These are phyloP conservation scores for Clonostachys chloroleuca DNA, from an alignment of 2,329 filamentous ascomycete genomes.

Conservation along the genomic window DNA sequence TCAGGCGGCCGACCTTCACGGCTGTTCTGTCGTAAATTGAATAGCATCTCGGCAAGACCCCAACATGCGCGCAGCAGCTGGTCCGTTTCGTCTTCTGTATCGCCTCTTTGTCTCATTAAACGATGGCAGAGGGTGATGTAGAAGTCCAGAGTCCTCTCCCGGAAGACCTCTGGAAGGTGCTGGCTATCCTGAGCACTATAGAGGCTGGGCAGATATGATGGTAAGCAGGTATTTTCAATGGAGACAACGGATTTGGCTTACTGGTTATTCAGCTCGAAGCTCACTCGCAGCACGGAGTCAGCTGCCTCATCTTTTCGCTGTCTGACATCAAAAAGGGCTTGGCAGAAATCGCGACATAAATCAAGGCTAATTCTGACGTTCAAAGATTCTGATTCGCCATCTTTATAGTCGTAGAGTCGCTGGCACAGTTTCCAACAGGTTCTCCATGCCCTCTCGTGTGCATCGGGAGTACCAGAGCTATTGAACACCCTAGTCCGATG, in stretches of 20 bases:
- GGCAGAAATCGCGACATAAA: conserved; percentile 87
- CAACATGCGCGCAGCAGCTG: conserved; percentile 82
- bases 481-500: conserved; percentile 78
- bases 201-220: conserved; percentile 39
- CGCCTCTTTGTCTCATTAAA: conserved; percentile 88
- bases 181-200: conserved; percentile 85
- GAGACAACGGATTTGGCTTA: conserved; percentile 23
- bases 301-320: conserved; percentile 71
- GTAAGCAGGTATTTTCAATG: not conserved
- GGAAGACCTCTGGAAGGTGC: conserved; percentile 78
- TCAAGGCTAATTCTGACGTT: conserved; percentile 75
- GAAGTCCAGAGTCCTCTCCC: conserved; percentile 87
- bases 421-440: conserved; percentile 93
- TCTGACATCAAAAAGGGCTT: conserved; percentile 83
- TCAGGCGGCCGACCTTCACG: conserved; percentile 70
- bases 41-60: conserved; percentile 88
- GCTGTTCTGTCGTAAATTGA: conserved; percentile 79
- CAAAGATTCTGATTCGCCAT: conserved; percentile 62
- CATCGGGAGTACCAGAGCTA: conserved; percentile 67
- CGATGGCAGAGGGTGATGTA: conserved; percentile 92
- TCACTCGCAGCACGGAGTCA: conserved; percentile 86
- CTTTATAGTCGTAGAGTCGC: conserved; percentile 76
- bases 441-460: conserved; percentile 87
- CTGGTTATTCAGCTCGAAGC: conserved; percentile 94
- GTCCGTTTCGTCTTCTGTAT: conserved; percentile 77